Evolutionary conservation across 2,329 filamentous ascomycete genomes (phyloP).

Genomic region (Beauveria caledonica): DNA sequence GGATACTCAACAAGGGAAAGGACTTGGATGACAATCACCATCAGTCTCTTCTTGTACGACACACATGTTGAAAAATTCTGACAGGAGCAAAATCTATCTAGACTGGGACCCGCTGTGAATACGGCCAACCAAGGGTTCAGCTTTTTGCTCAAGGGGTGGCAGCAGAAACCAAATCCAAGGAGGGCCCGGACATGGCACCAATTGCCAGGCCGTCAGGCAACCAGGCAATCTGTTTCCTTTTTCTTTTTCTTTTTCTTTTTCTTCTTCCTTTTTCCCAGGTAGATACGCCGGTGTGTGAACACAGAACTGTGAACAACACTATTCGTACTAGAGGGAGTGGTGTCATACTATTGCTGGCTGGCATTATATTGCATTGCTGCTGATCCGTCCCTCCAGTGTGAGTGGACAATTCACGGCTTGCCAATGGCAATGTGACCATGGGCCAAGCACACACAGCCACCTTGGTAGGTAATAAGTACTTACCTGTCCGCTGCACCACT

Average conservation of each 20-base stretch:
- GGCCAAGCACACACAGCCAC: not conserved
- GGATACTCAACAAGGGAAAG: too few relatives aligned
- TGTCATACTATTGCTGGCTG: slow-evolving; percentile 1
- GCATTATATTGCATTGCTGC: not conserved
- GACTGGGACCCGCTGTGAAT: not conserved
- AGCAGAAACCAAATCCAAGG: not conserved
- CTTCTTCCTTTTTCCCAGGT: too few relatives aligned
- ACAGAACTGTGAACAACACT: not conserved
- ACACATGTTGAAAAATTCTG: not conserved
- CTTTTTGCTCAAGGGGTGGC: not conserved
- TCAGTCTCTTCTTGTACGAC: not conserved
- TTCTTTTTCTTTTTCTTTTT: too few relatives aligned
- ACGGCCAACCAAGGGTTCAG: not conserved
- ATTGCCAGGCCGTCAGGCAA: too few relatives aligned
- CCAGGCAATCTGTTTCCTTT: too few relatives aligned
- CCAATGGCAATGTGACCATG: not conserved
- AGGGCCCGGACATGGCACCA: not conserved
- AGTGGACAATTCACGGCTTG: not conserved
- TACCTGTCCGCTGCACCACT: not conserved
- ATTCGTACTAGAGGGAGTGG: not conserved
- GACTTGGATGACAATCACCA: not conserved
- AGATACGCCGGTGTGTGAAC: not conserved
- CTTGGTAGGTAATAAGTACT: not conserved
- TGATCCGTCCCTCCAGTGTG: not conserved
- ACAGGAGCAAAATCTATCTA: not conserved